These are phyloP conservation scores for Diplodia intermedia DNA, from an alignment of 2,329 filamentous ascomycete species.

Conservation along the genomic window DNA sequence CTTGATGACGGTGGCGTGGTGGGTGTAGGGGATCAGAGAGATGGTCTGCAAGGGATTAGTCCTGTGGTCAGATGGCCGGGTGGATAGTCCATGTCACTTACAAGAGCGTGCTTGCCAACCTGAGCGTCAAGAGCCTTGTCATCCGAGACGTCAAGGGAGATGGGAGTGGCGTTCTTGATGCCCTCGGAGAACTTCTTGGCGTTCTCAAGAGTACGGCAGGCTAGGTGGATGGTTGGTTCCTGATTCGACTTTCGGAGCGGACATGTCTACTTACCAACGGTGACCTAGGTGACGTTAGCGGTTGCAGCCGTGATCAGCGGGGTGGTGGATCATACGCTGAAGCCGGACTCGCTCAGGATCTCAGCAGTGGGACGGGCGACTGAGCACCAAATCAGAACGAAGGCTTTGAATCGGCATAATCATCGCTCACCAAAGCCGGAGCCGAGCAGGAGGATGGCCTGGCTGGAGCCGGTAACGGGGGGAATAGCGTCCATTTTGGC, in stretches of 20 bases:
- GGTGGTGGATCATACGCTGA: conserved; percentile 52
- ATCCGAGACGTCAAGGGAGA: conserved; percentile 85
- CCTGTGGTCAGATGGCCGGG: conserved; percentile 41
- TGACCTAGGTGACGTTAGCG: conserved; percentile 38
- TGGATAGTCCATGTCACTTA: conserved; percentile 40
- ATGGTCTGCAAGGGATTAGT: conserved; percentile 43
- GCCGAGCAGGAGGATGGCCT: conserved; percentile 50
- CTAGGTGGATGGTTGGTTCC: conserved; percentile 51
- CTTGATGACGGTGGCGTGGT: conserved; percentile 89
- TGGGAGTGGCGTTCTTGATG: conserved; percentile 74
- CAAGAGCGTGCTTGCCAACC: conserved; percentile 79
- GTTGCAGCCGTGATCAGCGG: not conserved
- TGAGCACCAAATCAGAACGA: conserved; percentile 34
- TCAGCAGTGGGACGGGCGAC: conserved; percentile 64
- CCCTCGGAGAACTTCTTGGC: conserved; percentile 76
- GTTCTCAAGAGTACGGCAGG: conserved; percentile 79
- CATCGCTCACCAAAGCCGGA: conserved; percentile 45
- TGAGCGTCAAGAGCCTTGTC: conserved; percentile 78
- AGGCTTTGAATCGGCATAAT: conserved; percentile 5
- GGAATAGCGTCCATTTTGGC: conserved; percentile 29
- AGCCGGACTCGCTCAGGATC: conserved; percentile 63
- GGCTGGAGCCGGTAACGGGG: conserved; percentile 18
- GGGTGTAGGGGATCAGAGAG: conserved; percentile 86
- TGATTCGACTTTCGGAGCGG: not conserved
- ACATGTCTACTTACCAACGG: conserved; percentile 57